phyloP scores from a whole-genome alignment of 2,329 filamentous ascomycete species.

The Corinectria fuckeliana region DNA sequence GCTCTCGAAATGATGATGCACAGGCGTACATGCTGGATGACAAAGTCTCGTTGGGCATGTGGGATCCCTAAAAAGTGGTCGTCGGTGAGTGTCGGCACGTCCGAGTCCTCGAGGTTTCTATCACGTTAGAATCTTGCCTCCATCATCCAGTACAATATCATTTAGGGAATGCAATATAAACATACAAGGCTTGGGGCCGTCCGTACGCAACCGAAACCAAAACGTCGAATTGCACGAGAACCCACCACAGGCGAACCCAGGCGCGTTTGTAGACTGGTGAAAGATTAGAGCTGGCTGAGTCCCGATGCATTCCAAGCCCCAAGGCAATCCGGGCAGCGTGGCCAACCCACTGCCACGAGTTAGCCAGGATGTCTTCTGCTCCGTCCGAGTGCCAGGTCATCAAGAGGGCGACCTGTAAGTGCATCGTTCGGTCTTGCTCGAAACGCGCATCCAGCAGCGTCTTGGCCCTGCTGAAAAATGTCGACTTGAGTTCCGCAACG shows the following conservation, averaged over 20 bases:
- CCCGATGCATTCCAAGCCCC: conserved; percentile 56
- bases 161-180: background rate
- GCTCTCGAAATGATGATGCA: conserved; percentile 53
- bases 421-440: conserved; percentile 57
- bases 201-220: conserved; percentile 48
- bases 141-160: background rate
- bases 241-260: conserved; percentile 46
- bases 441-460: conserved; percentile 57
- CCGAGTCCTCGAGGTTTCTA: conserved; percentile 54
- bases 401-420: conserved; percentile 58
- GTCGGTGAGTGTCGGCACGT: conserved; percentile 49
- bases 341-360: conserved; percentile 58
- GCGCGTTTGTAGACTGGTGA: conserved; percentile 36
- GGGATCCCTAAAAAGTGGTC: conserved; percentile 49
- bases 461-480: conserved; percentile 59
- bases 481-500: conserved; percentile 46
- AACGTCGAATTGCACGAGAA: conserved; percentile 44
- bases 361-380: conserved; percentile 58
- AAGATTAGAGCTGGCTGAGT: conserved; percentile 34
- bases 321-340: conserved; percentile 56
- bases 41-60: conserved; percentile 49
- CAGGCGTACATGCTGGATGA: conserved; percentile 53
- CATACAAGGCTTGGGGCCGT: conserved; percentile 53
- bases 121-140: background rate
- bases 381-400: conserved; percentile 61